Evolutionary conservation across 805 yeast genomes (phyloP).

Genomic region (Ogataea ramenticola): DNA sequence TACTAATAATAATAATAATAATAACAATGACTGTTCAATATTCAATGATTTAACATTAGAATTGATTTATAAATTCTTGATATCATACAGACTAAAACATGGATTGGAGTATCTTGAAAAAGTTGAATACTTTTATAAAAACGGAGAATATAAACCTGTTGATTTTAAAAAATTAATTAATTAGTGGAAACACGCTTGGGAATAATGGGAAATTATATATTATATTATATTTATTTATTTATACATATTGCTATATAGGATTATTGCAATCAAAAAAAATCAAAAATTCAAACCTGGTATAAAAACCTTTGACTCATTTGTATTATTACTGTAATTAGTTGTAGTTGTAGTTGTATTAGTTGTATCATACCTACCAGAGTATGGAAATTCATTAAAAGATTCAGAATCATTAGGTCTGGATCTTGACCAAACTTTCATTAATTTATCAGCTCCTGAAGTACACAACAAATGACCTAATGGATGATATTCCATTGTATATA

Average conservation of each 20-base stretch:
- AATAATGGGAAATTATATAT: neutral
- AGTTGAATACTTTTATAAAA: constrained; percentile 24
- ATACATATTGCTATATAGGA: too few species aligned
- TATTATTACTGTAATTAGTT: too few species aligned
- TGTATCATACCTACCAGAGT: constrained; percentile 35
- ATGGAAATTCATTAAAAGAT: constrained; percentile 75
- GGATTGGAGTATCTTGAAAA: constrained; percentile 25
- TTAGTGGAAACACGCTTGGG: too few species aligned
- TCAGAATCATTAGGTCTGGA: constrained; percentile 85
- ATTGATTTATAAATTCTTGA: constrained; percentile 24
- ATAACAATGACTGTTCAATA: constrained; percentile 12
- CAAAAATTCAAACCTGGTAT: neutral
- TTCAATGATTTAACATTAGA: constrained; percentile 18
- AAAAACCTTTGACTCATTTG: neutral
- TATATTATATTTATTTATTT: neutral
- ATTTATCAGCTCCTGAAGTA: constrained; percentile 90
- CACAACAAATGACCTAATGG: constrained; percentile 89
- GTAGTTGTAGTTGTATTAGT: too few species aligned
- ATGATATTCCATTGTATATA: constrained; percentile 85
- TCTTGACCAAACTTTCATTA: constrained; percentile 91
- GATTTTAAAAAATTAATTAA: too few species aligned
- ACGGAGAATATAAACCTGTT: constrained; percentile 23
- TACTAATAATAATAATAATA: constrained; percentile 8
- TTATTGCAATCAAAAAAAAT: too few species aligned
- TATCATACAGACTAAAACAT: constrained; percentile 24